Base-by-base conservation (phyloP, 768 basidiomycete species). In the Grammothele lineata region DNA sequence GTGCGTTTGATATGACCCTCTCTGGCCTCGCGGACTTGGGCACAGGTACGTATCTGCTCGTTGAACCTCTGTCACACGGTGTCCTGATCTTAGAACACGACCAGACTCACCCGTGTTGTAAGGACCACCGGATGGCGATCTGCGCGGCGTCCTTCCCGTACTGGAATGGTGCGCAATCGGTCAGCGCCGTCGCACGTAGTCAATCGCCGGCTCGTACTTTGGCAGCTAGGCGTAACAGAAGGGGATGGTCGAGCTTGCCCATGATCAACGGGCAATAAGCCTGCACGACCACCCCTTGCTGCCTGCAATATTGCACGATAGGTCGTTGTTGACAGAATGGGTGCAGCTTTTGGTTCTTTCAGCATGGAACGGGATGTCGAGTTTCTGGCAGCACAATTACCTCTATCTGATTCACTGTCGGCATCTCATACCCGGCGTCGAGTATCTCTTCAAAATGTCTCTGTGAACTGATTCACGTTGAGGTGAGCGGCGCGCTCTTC, bases 41-140 rank as follows among this genome's bases (percentile, higher is more conserved):
- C 1, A 80, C 58, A 2, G 74, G 73, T 9, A 72, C 66, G 48
- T 66, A 74, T 25, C 72, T 74, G 27, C 27, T 30, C 27, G 27
- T 7, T 14, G 27, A 30, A n/a, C n/a, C n/a, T n/a, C n/a, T n/a
- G n/a, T 30, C 14, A 30, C 27, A 30, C 27, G 27, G 27, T 14
- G 14, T 7, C 27, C 7, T 7, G 27, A 30, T n/a, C n/a, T n/a
- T 7, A 14, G 27, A 14, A 7, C 8, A 14, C 27, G 27, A 14
- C 27, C 8, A 30, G 27, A 30, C 77, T 26, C 56, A 87, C 86
- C 81, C 81, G 57, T 78, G 80, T 63, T 96, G 93, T 26, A 97
- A 67, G 26, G 91, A 93, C 90, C 92, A 96, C 22, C 94, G 79
- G 46, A 96, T 70, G n/a, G 94, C 76, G 42, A 95, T 74, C 58